These are phyloP conservation scores for Auricularia sp. DNA, from an alignment of 768 basidiomycete genomes.

Conservation along the genomic window DNA sequence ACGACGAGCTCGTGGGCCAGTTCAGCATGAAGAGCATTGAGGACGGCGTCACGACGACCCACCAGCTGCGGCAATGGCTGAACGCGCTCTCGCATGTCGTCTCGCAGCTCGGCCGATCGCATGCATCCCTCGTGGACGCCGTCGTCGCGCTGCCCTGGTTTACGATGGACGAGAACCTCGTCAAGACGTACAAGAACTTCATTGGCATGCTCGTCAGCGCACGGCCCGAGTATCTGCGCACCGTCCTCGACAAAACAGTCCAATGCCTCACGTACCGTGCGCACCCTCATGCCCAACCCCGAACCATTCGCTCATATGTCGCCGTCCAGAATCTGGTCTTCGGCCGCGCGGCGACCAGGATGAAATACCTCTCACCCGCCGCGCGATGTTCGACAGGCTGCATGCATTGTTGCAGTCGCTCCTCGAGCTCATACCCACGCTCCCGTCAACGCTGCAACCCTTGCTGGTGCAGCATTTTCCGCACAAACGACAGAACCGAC, in stretches of 20 bases:
- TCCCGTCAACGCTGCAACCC: conserved; percentile 78
- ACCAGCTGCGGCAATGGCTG: conserved; percentile 71
- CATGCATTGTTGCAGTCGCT: conserved; percentile 81
- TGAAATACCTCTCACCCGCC: conserved; percentile 60
- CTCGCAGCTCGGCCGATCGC: conserved; percentile 74
- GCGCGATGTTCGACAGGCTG: conserved; percentile 74
- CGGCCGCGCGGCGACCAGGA: conserved; percentile 45
- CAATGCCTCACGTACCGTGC: conserved; percentile 84
- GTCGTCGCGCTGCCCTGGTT: conserved; percentile 87
- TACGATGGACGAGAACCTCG: conserved; percentile 75
- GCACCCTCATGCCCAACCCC: conserved; percentile 21
- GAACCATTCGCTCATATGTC: neutral
- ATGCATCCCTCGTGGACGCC: conserved; percentile 74
- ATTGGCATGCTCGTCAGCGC: conserved; percentile 88
- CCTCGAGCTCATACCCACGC: conserved; percentile 83
- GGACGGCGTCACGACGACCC: conserved; percentile 22
- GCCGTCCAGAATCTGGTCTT: conserved; percentile 53
- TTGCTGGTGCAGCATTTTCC: conserved; percentile 81
- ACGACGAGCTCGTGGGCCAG: conserved; percentile 82
- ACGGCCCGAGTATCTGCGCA: conserved; percentile 80
- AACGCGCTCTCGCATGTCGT: conserved; percentile 86
- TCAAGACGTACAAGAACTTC: conserved; percentile 82
- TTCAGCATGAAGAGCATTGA: conserved; percentile 32
- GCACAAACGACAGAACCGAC: conserved; percentile 79
- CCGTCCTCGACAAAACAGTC: conserved; percentile 72